Percentiles rank a stretch among this genome's conserved stretches.
phyloP scores from a whole-genome alignment of 2,329 filamentous ascomycete genomes.

The Colletotrichum spinosum region DNA sequence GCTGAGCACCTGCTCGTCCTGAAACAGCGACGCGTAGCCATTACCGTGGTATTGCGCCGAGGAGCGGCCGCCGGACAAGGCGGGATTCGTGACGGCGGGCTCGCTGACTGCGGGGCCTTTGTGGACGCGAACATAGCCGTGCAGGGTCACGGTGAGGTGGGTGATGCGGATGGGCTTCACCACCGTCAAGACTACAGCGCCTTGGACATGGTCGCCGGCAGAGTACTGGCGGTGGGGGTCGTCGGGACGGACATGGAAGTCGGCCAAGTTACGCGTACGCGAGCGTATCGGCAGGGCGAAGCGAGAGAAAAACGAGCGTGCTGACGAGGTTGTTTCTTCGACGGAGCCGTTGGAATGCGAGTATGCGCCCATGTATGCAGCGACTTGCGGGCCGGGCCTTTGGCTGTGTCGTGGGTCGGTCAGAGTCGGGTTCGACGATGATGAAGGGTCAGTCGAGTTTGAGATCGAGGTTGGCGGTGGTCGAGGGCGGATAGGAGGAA shows the following conservation, averaged over 20 bases:
- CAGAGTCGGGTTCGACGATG: constrained; percentile 18
- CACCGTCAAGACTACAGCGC: constrained; percentile 78
- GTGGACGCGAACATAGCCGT: constrained; percentile 84
- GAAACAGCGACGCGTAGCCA: constrained; percentile 83
- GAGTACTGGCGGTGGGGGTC: constrained; percentile 83
- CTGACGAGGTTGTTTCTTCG: constrained; percentile 53
- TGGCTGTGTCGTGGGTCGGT: constrained; percentile 33
- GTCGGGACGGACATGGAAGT: constrained; percentile 82
- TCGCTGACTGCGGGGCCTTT: constrained; percentile 73
- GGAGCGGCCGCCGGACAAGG: constrained; percentile 50
- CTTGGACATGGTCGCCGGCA: constrained; percentile 80
- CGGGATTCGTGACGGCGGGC: constrained; percentile 58
- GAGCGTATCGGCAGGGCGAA: constrained; percentile 63
- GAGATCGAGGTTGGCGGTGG: constrained; percentile 34
- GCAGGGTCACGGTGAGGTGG: constrained; percentile 81
- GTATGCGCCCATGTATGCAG: constrained; percentile 59
- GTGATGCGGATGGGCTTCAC: constrained; percentile 82
- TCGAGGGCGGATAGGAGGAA: constrained; percentile 36
- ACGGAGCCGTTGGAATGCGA: constrained; percentile 53
- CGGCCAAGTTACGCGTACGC: constrained; percentile 73
- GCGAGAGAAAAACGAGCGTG: constrained; percentile 63
- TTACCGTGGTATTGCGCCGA: constrained; percentile 74
- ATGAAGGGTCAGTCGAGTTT: constrained; percentile 40
- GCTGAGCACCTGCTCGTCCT: constrained; percentile 84
- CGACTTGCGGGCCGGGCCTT: constrained; percentile 37